A percentile compares a stretch with the other conserved stretches of the same genome.
Evolutionary conservation across 345 rosid genomes (phyloP).

Genomic region (Boechera stricta): DNA sequence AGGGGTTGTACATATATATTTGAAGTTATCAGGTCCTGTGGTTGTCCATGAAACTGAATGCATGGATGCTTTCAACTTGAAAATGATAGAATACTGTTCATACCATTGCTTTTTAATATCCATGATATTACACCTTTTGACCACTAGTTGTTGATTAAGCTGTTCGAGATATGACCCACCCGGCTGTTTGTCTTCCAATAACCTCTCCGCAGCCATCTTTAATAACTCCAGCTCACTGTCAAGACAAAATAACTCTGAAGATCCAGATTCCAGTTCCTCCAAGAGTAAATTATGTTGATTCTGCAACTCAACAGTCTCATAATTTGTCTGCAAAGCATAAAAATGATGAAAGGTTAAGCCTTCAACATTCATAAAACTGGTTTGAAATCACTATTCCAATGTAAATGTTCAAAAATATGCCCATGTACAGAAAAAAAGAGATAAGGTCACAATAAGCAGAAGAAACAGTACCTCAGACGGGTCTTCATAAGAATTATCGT

Average conservation of each 20-base stretch:
- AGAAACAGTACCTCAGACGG: slow-evolving; percentile 53
- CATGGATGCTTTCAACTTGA: slow-evolving; percentile 13
- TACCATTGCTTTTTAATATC: slow-evolving; percentile 67
- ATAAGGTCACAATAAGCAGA: slow-evolving; percentile 11
- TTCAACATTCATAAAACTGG: slow-evolving; percentile 10
- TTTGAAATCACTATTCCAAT: slow-evolving; percentile 20
- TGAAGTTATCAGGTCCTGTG: slow-evolving; percentile 22
- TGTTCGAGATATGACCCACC: slow-evolving; percentile 55
- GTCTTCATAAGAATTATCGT: slow-evolving; percentile 26
- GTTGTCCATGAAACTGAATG: slow-evolving; percentile 21
- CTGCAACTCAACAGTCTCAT: slow-evolving; percentile 44
- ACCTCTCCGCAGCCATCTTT: slow-evolving; percentile 62
- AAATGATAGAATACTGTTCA: slow-evolving; percentile 21
- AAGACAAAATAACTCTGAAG: slow-evolving; percentile 52
- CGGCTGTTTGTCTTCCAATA: slow-evolving; percentile 54
- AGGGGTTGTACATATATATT: slow-evolving; percentile 1
- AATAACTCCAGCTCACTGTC: slow-evolving; percentile 61
- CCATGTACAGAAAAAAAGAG: background rate
- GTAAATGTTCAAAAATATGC: background rate
- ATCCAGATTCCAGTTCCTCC: slow-evolving; percentile 51
- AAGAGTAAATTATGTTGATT: slow-evolving; percentile 47
- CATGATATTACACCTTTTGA: slow-evolving; percentile 47
- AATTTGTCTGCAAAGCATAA: slow-evolving; percentile 49
- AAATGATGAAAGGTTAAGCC: slow-evolving; percentile 7
- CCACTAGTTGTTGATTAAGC: slow-evolving; percentile 55